Evolutionary conservation across 495 filamentous ascomycete species (phyloP).

Genomic region (Lophium mytilinum): DNA sequence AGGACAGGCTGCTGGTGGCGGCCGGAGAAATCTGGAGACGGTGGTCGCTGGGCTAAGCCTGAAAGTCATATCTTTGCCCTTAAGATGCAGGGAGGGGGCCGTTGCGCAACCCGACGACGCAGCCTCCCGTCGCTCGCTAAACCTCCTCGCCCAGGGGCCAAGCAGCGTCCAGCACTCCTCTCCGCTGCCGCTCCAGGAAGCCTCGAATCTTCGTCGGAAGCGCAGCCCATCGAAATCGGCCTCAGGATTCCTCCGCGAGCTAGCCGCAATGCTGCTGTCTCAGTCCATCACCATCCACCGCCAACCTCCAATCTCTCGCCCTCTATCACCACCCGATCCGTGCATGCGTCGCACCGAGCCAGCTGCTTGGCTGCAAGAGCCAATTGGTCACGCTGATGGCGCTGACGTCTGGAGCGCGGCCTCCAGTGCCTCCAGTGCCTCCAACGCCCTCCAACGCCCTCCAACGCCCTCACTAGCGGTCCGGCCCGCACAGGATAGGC

Average conservation of each 20-base stretch:
- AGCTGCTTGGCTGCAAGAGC: background rate
- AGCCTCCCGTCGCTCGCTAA: conserved; percentile 19
- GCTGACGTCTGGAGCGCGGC: no score
- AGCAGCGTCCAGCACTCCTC: conserved; percentile 24
- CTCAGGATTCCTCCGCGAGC: conserved; percentile 9
- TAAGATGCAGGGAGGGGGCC: conserved; percentile 16
- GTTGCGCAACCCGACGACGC: conserved; percentile 10
- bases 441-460: conserved; percentile 6
- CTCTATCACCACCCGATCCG: background rate
- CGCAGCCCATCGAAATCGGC: conserved; percentile 9
- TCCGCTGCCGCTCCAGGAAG: conserved; percentile 21
- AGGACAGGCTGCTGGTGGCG: conserved; percentile 18
- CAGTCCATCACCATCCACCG: background rate
- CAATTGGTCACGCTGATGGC: conserved; percentile 1
- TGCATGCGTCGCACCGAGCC: background rate
- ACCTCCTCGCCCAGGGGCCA: background rate
- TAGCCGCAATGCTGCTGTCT: background rate
- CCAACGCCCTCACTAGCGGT: conserved; percentile 16
- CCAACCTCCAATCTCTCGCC: no score
- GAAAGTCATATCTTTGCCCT: no score
- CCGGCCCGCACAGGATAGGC: conserved; percentile 10
- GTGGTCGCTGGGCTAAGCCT: background rate
- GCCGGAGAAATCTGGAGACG: conserved; percentile 11
- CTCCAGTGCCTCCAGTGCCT: no score
- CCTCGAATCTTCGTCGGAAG: conserved; percentile 17